These are phyloP conservation scores for Chiua virens DNA, from an alignment of 768 basidiomycete species.

Conservation along the genomic window DNA sequence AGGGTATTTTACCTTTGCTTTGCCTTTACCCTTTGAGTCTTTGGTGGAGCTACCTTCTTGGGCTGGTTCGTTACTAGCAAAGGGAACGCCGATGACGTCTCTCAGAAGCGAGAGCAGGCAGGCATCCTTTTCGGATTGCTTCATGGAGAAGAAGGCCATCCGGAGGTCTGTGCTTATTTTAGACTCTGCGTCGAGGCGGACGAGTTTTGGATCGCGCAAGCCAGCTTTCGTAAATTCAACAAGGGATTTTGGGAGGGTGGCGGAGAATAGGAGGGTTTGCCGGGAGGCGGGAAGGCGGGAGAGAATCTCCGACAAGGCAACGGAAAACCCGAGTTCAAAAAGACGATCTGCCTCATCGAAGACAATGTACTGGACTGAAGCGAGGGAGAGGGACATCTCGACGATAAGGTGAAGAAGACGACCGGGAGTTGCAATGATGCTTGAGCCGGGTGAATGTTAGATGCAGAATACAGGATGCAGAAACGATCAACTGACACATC, in stretches of 20 bases:
- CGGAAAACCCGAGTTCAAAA: slow-evolving; percentile 98
- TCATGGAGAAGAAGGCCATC: slow-evolving; percentile 93
- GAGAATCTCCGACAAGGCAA: slow-evolving; percentile 88
- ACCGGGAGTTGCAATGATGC: slow-evolving; percentile 97
- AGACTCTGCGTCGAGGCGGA: slow-evolving; percentile 94
- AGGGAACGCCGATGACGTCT: slow-evolving; percentile 83
- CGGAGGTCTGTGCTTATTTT: slow-evolving; percentile 93
- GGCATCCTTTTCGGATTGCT: slow-evolving; percentile 92
- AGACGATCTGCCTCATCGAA: slow-evolving; percentile 99
- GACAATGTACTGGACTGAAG: slow-evolving; percentile 84
- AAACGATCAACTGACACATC: slow-evolving; percentile 71
- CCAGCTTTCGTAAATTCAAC: slow-evolving; percentile 99
- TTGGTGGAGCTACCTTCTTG: slow-evolving; percentile 21
- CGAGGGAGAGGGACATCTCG: slow-evolving; percentile 93
- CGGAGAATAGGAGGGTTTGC: slow-evolving; percentile 94
- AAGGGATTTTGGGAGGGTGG: slow-evolving; percentile 91
- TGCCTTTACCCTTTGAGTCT: slow-evolving; percentile 51
- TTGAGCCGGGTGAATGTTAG: slow-evolving; percentile 32
- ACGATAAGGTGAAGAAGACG: slow-evolving; percentile 94
- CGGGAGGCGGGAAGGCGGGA: slow-evolving; percentile 82
- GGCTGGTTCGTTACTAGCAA: slow-evolving; percentile 36
- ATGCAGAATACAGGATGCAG: slow-evolving; percentile 3
- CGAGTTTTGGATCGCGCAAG: slow-evolving; percentile 87
- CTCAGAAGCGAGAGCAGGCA: slow-evolving; percentile 80
- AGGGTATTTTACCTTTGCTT: slow-evolving; percentile 44